A percentile compares a stretch with the other conserved stretches of the same genome.
phyloP scores from a whole-genome alignment of 805 yeast genomes.

The Ogataea pignaliae region DNA sequence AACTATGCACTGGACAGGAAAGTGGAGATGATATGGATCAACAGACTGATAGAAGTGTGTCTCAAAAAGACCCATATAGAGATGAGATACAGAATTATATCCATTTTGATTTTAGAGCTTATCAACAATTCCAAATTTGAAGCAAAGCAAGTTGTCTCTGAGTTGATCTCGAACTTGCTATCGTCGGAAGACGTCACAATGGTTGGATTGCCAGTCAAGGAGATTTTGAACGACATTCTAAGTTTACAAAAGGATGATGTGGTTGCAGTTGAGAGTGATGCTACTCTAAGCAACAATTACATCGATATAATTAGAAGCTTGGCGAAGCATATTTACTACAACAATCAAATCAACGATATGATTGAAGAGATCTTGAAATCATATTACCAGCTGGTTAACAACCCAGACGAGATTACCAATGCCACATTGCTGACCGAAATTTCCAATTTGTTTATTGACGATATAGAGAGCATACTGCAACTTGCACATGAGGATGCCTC shows the following conservation, averaged over 20 bases:
- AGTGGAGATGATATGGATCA: constrained; percentile 43
- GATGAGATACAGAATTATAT: constrained; percentile 26
- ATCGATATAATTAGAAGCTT: constrained; percentile 61
- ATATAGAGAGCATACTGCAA: constrained; percentile 24
- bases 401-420: constrained; percentile 6
- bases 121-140: constrained; percentile 18
- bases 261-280: constrained; percentile 20
- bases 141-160: constrained; percentile 18
- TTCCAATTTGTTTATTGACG: constrained; percentile 19
- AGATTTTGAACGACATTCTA: constrained; percentile 59
- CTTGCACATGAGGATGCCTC: constrained; percentile 27
- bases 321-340: constrained; percentile 75
- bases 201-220: constrained; percentile 84
- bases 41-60: constrained; percentile 54
- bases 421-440: constrained; percentile 12
- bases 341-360: constrained; percentile 82
- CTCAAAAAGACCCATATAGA: constrained; percentile 64
- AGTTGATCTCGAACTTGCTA: constrained; percentile 44
- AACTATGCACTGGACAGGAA: constrained; percentile 34
- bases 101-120: constrained; percentile 52
- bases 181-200: constrained; percentile 69
- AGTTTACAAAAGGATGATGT: constrained; percentile 37
- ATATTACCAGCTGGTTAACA: constrained; percentile 30
- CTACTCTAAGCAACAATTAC: constrained; percentile 39
- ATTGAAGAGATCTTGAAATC: constrained; percentile 58